Evolutionary conservation across 1,284 basidiomycete genomes (phyloP), one percentile per base, ranked within the genome.

Genomic region (Cronartium quercuum): DNA sequence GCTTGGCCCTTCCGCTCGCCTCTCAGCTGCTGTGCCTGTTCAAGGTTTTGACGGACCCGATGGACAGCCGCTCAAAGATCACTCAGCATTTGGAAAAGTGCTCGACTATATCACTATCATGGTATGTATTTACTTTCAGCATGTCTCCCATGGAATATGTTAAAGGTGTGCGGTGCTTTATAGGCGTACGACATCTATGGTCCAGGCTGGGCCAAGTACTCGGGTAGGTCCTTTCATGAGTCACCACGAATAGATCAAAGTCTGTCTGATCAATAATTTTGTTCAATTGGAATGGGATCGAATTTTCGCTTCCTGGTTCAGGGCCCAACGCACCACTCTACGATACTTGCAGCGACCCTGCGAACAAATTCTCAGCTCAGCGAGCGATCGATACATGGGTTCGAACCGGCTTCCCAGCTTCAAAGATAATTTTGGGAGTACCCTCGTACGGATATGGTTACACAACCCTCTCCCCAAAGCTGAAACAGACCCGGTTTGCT

Each of bases 401-500:
- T 34, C 29, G 37, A 9, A 38, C 60, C 37, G 60, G 60, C 18
- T 62, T 62, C 37, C 60, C 60, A 9, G 60, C 29, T 15, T n/a
- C 29, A 0, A 62, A 62, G 37, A 62, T 62, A 24, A 24, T 62
- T 62, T 34, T 62, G 18, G 60, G 60, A 7, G 37, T 62, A 13
- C 60, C 60, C 1, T 34, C 29, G 6, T 62, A 62, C 37, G 60
- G 60, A 38, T 62, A 62, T 37, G 60, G 60, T 35, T 62, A 62
- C 60, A 62, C 60, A n/a, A 62, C 60, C 6, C 37, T 62, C n/a
- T n/a, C 60, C 37, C 37, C 60, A n/a, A 62, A 34, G 21, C 37
- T 62, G 60, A 62, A 62, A 62, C 29, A n/a, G 21, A 57, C 51
- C 13, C 64, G 51, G 29, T 75, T 75, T 58, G 57, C 70, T 34